Base-by-base conservation (phyloP, 2,329 filamentous ascomycete species). In the Hypomyces perniciosus region DNA sequence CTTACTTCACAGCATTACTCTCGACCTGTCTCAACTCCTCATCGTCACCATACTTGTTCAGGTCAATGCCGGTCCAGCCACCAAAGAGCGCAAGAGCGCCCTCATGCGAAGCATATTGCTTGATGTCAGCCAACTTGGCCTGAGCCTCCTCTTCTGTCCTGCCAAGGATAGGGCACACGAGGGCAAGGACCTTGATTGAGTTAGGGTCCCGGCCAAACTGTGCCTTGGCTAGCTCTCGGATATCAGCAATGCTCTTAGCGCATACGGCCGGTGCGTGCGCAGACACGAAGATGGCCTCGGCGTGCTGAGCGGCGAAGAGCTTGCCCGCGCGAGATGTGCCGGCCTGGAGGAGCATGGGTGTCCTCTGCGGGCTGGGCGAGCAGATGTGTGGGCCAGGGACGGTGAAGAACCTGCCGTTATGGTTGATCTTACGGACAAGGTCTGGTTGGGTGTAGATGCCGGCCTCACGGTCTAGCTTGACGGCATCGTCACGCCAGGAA, bases 81-180 rank as follows among this genome's bases (percentile, higher is more conserved):
- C 84, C 84, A 58, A 89, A 90, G 13, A 89, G 65, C 1, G 85
- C 82, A 51, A 88, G 62, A 0, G 84, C 85, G 2, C 86, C 86
- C 56, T 78, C 85, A 34, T 67, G 65, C 2, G 72, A 76, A 1
- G 82, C 85, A 59, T 86, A 80, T 50, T 76, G 74, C 8, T 76
- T 72, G 53, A 81, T 82, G 5, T 86, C 80, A 0, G 72, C 67
- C 46, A 84, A 79, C 65, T 88, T 88, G 6, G 74, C 77, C 52
- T 75, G 67, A 0, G 86, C 85, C 61, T 86, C 84, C 51, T 83
- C 81, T 55, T 86, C 78, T 0, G 84, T 88, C 33, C 65, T 70
- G 0, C 83, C 85, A 0, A 89, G 67, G 8, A 89, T 78, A 0
- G 84, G 80, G 8, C 81, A 84, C 1, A 87, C 73, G 13, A 86